A percentile compares a stretch with the other conserved stretches of the same genome.
These are phyloP conservation scores for Cokeromyces recurvatus DNA, from an alignment of 371 early-diverging fungal genomes.

Conservation along the genomic window DNA sequence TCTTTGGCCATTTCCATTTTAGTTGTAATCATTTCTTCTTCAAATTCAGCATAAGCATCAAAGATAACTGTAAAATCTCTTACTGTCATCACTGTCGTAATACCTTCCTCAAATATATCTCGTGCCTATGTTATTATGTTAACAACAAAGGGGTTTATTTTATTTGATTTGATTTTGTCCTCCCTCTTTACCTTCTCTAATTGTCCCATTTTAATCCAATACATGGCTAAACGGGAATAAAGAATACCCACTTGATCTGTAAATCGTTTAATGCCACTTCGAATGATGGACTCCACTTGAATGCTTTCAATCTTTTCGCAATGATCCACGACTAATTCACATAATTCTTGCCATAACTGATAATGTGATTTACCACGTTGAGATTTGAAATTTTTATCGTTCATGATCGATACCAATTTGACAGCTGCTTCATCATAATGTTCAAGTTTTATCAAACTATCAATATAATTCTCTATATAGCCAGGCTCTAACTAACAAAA, in stretches of 20 bases:
- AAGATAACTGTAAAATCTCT: conserved; percentile 94
- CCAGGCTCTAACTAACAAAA: conserved; percentile 61
- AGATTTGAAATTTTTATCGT: conserved; percentile 67
- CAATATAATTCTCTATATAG: conserved; percentile 70
- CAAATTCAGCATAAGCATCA: conserved; percentile 92
- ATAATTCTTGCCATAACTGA: conserved; percentile 86
- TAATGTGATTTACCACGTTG: conserved; percentile 71
- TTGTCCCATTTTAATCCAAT: conserved; percentile 73
- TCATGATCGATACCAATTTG: conserved; percentile 69
- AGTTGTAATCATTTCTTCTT: conserved; percentile 74
- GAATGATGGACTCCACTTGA: conserved; percentile 77
- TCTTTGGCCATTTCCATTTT: conserved; percentile 74
- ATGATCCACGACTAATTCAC: conserved; percentile 77
- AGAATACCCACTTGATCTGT: conserved; percentile 84
- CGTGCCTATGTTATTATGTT: conserved; percentile 56
- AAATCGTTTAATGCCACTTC: conserved; percentile 84
- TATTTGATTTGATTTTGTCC: neutral
- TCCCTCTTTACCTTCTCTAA: conserved; percentile 57
- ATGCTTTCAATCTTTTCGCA: conserved; percentile 62
- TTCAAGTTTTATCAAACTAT: conserved; percentile 60
- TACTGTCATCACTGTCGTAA: conserved; percentile 80
- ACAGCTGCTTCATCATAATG: conserved; percentile 84
- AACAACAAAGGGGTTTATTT: neutral
- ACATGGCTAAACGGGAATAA: conserved; percentile 85
- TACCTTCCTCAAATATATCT: conserved; percentile 93